These are phyloP conservation scores for Penicillium griseofulvum DNA, from an alignment of 2,329 filamentous ascomycete species.

Conservation along the genomic window DNA sequence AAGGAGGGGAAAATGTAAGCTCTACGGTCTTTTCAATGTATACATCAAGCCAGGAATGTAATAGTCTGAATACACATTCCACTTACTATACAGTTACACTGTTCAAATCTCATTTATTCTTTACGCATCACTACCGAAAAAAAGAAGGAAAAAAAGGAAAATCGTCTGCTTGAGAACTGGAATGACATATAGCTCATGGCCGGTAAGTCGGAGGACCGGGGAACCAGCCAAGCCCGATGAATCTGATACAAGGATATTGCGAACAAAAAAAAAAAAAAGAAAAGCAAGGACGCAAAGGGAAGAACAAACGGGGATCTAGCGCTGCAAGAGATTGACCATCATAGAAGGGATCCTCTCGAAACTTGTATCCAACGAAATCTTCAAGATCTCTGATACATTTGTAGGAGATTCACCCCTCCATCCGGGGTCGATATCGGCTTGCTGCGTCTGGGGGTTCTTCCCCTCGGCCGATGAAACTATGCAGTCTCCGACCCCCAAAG, in stretches of 20 bases:
- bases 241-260: conserved; percentile 26
- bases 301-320: conserved; percentile 33
- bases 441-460: conserved; percentile 29
- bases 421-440: conserved; percentile 22
- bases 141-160: background rate
- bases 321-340: conserved; percentile 30
- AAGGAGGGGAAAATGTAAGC: too few relatives aligned
- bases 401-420: conserved; percentile 25
- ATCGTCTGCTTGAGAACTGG: conserved; percentile 18
- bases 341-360: background rate
- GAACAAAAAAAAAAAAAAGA: conserved; percentile 17
- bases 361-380: conserved; percentile 22
- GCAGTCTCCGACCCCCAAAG: conserved; percentile 38
- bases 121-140: background rate
- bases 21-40: too few relatives aligned
- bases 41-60: too few relatives aligned
- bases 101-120: background rate
- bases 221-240: conserved; percentile 16
- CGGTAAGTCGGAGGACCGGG: conserved; percentile 11
- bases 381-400: conserved; percentile 32
- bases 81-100: background rate
- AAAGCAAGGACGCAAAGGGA: conserved; percentile 21
- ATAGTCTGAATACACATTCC: background rate
- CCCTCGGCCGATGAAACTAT: conserved; percentile 38
- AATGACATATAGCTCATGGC: conserved; percentile 19